Evolutionary conservation across 1,284 basidiomycete species (phyloP).

Genomic region (Cryptococcus sp.): DNA sequence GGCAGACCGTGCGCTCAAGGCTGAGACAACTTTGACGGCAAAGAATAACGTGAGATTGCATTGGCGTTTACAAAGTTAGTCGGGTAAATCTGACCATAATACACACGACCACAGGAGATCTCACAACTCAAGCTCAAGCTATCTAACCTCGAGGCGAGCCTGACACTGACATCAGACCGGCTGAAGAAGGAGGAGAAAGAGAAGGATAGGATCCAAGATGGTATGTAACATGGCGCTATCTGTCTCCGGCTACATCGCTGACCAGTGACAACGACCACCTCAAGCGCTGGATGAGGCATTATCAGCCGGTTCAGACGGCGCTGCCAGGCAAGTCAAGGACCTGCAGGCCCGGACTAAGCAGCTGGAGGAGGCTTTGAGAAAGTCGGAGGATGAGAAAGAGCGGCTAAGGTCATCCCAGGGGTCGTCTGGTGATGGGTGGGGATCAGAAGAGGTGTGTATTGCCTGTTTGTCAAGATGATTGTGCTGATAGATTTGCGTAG

Average conservation of each 20-base stretch:
- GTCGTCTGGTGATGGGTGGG: constrained; percentile 9
- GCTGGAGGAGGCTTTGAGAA: constrained; percentile 29
- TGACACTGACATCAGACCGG: constrained; percentile 24
- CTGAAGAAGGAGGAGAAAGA: constrained; percentile 37
- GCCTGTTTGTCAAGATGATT: background rate
- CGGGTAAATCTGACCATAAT: background rate
- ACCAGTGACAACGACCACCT: background rate
- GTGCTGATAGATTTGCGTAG: constrained; percentile 3
- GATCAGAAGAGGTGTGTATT: constrained; percentile 16
- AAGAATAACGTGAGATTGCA: constrained; percentile 22
- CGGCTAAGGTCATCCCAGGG: constrained; percentile 14
- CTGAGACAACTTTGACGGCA: constrained; percentile 22
- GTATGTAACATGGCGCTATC: constrained; percentile 13
- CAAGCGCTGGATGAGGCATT: constrained; percentile 16
- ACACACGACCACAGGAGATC: constrained; percentile 28
- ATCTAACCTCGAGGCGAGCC: constrained; percentile 40
- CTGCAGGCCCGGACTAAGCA: constrained; percentile 25
- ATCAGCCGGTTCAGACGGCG: constrained; percentile 11
- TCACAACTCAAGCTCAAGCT: constrained; percentile 31
- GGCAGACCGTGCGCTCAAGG: constrained; percentile 32
- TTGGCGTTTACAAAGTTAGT: background rate
- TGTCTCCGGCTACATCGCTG: background rate
- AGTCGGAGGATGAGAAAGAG: constrained; percentile 27
- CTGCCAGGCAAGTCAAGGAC: constrained; percentile 8
- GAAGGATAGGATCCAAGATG: constrained; percentile 36